These are phyloP conservation scores for Pisolithus tinctorius DNA, from an alignment of 768 basidiomycete species.

Conservation along the genomic window DNA sequence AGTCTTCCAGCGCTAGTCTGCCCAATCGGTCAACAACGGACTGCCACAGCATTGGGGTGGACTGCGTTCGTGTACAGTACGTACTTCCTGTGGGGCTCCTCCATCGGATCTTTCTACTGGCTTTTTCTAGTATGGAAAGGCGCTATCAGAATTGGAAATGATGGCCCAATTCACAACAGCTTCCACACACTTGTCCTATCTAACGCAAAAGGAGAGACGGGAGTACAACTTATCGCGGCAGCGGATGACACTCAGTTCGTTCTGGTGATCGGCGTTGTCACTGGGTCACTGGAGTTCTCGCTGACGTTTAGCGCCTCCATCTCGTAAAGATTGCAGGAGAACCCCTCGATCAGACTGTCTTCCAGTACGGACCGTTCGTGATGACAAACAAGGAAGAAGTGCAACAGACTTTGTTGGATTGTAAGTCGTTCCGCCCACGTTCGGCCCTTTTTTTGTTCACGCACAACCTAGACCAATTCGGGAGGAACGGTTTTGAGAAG, in stretches of 20 bases:
- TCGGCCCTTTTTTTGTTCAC: slow-evolving; percentile 1
- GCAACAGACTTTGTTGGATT: slow-evolving; percentile 75
- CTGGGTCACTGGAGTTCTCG: too few relatives aligned
- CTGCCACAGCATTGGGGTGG: slow-evolving; percentile 66
- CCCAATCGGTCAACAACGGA: neutral
- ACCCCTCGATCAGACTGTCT: slow-evolving; percentile 81
- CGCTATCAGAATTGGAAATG: slow-evolving; percentile 50
- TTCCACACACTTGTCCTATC: slow-evolving; percentile 87
- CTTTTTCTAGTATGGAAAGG: slow-evolving; percentile 38
- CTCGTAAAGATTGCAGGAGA: slow-evolving; percentile 68
- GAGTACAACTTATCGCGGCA: slow-evolving; percentile 55
- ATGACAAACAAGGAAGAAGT: slow-evolving; percentile 80
- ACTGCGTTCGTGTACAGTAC: slow-evolving; percentile 81
- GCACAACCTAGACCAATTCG: slow-evolving; percentile 50
- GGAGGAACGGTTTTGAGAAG: slow-evolving; percentile 85
- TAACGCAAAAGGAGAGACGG: slow-evolving; percentile 47
- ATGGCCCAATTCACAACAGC: slow-evolving; percentile 38
- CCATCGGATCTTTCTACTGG: slow-evolving; percentile 2
- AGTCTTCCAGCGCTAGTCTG: slow-evolving; percentile 19
- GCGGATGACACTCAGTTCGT: slow-evolving; percentile 68
- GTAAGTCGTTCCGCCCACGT: slow-evolving; percentile 34
- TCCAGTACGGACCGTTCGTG: slow-evolving; percentile 86
- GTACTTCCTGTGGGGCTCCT: slow-evolving; percentile 15
- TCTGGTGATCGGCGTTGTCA: slow-evolving; percentile 41
- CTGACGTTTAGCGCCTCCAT: neutral